These are phyloP conservation scores for Mayamaea pseudoterrestris DNA, from an alignment of 108 stramenopile genomes.

Conservation along the genomic window DNA sequence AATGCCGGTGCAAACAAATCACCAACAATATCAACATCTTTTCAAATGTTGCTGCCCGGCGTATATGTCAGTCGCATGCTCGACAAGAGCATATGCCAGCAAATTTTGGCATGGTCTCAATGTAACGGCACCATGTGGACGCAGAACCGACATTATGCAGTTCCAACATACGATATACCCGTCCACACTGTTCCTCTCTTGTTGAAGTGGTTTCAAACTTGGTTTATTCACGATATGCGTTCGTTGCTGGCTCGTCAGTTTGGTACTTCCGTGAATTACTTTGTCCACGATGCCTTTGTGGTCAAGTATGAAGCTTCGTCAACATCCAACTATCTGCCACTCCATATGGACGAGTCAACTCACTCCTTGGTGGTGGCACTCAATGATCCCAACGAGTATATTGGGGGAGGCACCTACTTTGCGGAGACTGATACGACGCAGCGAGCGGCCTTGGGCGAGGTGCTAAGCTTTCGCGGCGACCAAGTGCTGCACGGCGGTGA, in stretches of 20 bases:
- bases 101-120: conserved; percentile 39
- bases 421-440: conserved; percentile 16
- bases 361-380: conserved; percentile 69
- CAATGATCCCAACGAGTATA: conserved; percentile 19
- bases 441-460: conserved; percentile 3
- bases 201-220: conserved; percentile 35
- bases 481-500: conserved; percentile 25
- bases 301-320: conserved; percentile 65
- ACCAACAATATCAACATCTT: conserved; percentile 22
- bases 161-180: conserved; percentile 92
- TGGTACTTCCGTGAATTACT: conserved; percentile 5
- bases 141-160: conserved; percentile 85
- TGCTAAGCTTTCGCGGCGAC: conserved; percentile 32
- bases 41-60: conserved; percentile 7
- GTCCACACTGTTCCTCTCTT: conserved; percentile 53
- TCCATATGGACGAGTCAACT: conserved; percentile 85
- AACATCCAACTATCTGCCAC: conserved; percentile 54
- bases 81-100: conserved; percentile 24
- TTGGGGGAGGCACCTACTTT: conserved; percentile 48
- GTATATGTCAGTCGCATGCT: conserved; percentile 23
- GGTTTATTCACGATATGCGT: conserved; percentile 7
- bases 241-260: conserved; percentile 24
- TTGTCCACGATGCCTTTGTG: conserved; percentile 87
- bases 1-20: conserved; percentile 4
- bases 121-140: conserved; percentile 62